Conservation (phyloP, 2,329 filamentous ascomycete species). For the Knoxdaviesia capensis region DNA sequence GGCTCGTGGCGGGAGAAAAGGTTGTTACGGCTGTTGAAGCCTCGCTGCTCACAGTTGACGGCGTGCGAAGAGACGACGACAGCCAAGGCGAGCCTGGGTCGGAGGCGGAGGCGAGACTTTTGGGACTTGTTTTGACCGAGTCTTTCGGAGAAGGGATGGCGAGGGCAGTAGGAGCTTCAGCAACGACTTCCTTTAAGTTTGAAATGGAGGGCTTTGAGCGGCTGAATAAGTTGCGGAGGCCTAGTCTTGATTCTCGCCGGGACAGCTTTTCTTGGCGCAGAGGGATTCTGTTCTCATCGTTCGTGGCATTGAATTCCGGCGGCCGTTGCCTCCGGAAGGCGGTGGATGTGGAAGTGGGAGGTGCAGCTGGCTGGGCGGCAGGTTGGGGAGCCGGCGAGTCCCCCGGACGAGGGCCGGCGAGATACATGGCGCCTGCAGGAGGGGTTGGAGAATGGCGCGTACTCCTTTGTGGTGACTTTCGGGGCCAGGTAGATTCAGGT, state of each 20-base stretch:
- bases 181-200: not conserved
- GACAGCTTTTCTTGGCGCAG: slow-evolving; percentile 20
- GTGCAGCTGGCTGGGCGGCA: not conserved
- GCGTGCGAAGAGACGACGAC: too few species aligned
- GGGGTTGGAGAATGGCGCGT: not conserved
- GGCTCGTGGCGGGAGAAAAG: too few species aligned
- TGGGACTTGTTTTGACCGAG: not conserved
- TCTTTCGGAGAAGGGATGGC: not conserved
- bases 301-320: slow-evolving; percentile 2
- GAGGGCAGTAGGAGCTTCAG: not conserved
- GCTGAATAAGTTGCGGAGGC: slow-evolving; percentile 29
- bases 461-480: too few species aligned
- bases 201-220: slow-evolving; percentile 13
- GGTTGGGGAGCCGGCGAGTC: not conserved
- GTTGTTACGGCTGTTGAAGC: too few species aligned
- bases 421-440: not conserved
- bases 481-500: too few species aligned
- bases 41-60: too few species aligned
- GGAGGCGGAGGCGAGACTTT: not conserved
- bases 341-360: slow-evolving; percentile 1
- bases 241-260: slow-evolving; percentile 30
- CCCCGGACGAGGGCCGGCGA: too few species aligned
- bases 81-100: too few species aligned
- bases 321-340: slow-evolving; percentile 4
- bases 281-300: slow-evolving; percentile 17